A percentile compares a stretch with the other conserved stretches of the same genome.
These are phyloP conservation scores for Paraglomus occultum DNA, from an alignment of 192 early-diverging fungal genomes.

Conservation along the genomic window DNA sequence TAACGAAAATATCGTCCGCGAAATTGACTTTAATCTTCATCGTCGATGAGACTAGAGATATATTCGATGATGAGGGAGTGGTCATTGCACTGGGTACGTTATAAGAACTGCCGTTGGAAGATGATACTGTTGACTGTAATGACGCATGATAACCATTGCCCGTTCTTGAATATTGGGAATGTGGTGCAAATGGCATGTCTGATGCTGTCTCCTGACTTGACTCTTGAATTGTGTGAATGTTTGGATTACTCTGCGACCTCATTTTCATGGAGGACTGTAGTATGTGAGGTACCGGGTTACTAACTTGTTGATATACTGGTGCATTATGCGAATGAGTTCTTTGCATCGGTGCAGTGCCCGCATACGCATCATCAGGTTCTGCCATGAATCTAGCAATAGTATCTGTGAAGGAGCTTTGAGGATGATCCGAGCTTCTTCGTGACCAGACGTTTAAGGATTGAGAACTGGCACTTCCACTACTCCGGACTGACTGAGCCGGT, in stretches of 20 bases:
- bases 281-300: slow-evolving; percentile 8
- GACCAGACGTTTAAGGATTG: slow-evolving; percentile 29
- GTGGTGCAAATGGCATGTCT: slow-evolving; percentile 28
- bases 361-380: slow-evolving; percentile 35
- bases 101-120: slow-evolving; percentile 29
- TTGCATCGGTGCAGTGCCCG: slow-evolving; percentile 35
- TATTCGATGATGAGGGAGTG: slow-evolving; percentile 34
- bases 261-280: slow-evolving; percentile 37
- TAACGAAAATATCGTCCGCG: slow-evolving; percentile 82
- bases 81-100: slow-evolving; percentile 31
- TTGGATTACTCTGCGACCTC: slow-evolving; percentile 59
- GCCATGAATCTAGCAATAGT: slow-evolving; percentile 55
- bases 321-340: slow-evolving; percentile 35
- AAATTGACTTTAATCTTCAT: slow-evolving; percentile 90
- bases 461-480: slow-evolving; percentile 31
- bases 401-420: slow-evolving; percentile 48
- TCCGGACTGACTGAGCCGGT: slow-evolving; percentile 40
- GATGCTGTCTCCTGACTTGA: slow-evolving; percentile 29
- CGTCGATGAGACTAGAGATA: slow-evolving; percentile 44
- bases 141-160: slow-evolving; percentile 19
- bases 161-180: slow-evolving; percentile 18
- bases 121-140: slow-evolving; percentile 30
- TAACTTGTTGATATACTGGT: slow-evolving; percentile 17
- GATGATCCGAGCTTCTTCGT: slow-evolving; percentile 45
- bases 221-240: slow-evolving; percentile 48